A percentile compares a stretch with the other conserved stretches of the same genome.
These are phyloP conservation scores for Colletotrichum tabaci DNA, from an alignment of 2,329 filamentous ascomycete genomes.

Conservation along the genomic window DNA sequence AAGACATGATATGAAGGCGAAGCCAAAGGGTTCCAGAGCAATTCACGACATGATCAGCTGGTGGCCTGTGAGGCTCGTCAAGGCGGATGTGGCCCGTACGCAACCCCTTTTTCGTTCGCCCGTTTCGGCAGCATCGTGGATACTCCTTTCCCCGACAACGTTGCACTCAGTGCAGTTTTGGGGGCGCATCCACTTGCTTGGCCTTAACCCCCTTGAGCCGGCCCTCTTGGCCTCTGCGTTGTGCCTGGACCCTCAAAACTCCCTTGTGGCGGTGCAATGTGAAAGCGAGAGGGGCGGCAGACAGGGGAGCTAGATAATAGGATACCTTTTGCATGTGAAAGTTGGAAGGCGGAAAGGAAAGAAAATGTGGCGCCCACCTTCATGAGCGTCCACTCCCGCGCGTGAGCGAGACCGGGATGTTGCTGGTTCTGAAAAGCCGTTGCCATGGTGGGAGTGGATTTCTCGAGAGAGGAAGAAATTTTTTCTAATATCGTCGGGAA, in stretches of 20 bases:
- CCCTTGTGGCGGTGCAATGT: slow-evolving; percentile 27
- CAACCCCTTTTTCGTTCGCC: slow-evolving; percentile 11
- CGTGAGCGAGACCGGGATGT: neutral
- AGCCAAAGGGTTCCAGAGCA: too few relatives aligned
- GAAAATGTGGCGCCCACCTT: neutral
- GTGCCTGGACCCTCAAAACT: slow-evolving; percentile 15
- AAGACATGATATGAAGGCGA: slow-evolving; percentile 10
- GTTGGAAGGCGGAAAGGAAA: neutral
- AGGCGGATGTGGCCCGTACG: neutral
- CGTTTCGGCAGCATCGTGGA: slow-evolving; percentile 14
- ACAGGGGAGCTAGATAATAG: neutral
- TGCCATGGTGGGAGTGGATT: slow-evolving; percentile 16
- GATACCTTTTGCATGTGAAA: slow-evolving; percentile 6
- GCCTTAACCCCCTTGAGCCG: neutral
- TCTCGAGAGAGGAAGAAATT: neutral
- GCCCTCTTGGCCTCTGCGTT: neutral
- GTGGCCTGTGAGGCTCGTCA: neutral
- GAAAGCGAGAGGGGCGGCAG: neutral
- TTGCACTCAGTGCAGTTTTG: slow-evolving; percentile 3
- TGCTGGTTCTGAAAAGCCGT: neutral
- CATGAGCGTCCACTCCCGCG: neutral
- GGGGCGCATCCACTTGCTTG: neutral
- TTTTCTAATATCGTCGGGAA: neutral
- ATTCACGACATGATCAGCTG: neutral
- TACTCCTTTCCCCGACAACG: neutral